Base-by-base conservation (phyloP, 805 yeast species). In the Saccharomycopsis sp. region DNA sequence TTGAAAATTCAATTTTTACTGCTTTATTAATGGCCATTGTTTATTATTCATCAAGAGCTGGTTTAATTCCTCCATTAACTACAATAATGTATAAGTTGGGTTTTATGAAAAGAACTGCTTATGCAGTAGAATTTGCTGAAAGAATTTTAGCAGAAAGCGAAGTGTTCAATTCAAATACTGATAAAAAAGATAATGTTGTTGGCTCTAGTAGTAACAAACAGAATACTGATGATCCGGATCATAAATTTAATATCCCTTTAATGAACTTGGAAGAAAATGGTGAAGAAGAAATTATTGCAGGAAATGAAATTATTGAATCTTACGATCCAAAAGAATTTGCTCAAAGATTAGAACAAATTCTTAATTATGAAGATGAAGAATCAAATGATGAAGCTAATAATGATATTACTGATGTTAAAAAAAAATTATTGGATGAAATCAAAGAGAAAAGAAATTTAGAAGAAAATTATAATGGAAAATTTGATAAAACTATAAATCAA, bases 1-100 rank as follows among this genome's bases (percentile, higher is more conserved):
- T 67, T 39, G 80, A 74, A 49, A 76, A 74, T 49, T 59, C 71
- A n/a, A 48, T 67, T 3, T 70, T 71, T 14, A 62, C 75, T 6
- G 37, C 61, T 4, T 48, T 64, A 1, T 58, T 69, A 6, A 39
- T 67, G 15, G 39, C 57, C 1, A 52, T 68, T 2, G 51, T 69
- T 4, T 53, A 64, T 23, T 45, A 58, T 1, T 52, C 70, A 15
- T 62, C 70, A 0, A 61, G 51, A 45, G 45, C 61, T 5, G 69
- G 67, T 2, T 21, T 60, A 4, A 43, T 65, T 4, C 64, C 64
- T 6, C 60, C 64, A 1, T 36, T 61, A 20, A 56, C 60, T 10
- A 53, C 53, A 34, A 44, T 60, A 12, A 38, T 61, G 36, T 48
- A 49, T 23, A 35, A 47, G 31, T 46, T 60, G 21, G 66, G 64